Percentiles rank a stretch among this genome's conserved stretches.
phyloP scores from a whole-genome alignment of 1,284 basidiomycete species.

The Marasmius tenuissimus region DNA sequence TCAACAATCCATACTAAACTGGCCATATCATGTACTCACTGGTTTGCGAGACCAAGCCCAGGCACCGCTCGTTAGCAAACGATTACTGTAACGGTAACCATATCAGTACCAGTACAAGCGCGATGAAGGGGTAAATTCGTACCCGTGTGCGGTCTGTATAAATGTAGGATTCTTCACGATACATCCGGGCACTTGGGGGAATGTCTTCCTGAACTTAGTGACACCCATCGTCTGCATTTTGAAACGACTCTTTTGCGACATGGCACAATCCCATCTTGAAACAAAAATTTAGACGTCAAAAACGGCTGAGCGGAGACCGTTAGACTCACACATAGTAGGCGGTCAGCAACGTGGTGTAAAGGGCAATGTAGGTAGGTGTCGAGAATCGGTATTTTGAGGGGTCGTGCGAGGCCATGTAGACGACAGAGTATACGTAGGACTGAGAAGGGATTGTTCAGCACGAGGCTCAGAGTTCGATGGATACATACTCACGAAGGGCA shows the following conservation, averaged over 20 bases:
- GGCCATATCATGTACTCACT: constrained; percentile 39
- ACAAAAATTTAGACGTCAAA: constrained; percentile 16
- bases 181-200: constrained; percentile 91
- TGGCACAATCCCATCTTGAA: constrained; percentile 85
- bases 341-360: constrained; percentile 76
- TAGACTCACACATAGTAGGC: constrained; percentile 81
- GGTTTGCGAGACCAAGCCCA: constrained; percentile 92
- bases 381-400: constrained; percentile 88
- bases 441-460: constrained; percentile 33
- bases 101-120: constrained; percentile 8
- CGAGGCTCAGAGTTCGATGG: constrained; percentile 3
- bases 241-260: constrained; percentile 98
- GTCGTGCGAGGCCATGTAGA: constrained; percentile 97
- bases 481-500: constrained; percentile 66
- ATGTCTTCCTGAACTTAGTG: constrained; percentile 83
- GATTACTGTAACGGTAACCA: constrained; percentile 52
- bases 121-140: constrained; percentile 16
- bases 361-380: constrained; percentile 67
- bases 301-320: background rate
- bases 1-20: background rate
- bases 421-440: constrained; percentile 96
- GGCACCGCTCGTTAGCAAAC: constrained; percentile 84
- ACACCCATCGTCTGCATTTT: constrained; percentile 96
- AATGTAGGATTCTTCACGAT: constrained; percentile 88
- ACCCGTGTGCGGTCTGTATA: constrained; percentile 94